These are phyloP conservation scores for Globisporangium barbulae DNA, from an alignment of 352 stramenopile species.

Conservation along the genomic window DNA sequence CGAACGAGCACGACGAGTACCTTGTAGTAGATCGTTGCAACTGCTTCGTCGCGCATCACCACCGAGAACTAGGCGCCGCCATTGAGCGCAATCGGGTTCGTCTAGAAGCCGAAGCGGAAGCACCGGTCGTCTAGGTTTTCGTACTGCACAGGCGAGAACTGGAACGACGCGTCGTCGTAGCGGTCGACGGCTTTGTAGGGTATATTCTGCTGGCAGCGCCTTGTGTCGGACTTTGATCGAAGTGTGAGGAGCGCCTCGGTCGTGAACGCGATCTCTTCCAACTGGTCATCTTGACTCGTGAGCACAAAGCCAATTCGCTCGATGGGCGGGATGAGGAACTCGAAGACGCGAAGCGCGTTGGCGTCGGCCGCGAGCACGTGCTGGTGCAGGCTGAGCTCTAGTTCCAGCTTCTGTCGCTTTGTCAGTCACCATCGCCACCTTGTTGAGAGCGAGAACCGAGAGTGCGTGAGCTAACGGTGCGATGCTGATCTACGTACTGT, in stretches of 20 bases:
- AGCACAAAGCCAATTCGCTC: not conserved
- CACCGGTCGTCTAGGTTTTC: not conserved
- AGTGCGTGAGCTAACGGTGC: too few species aligned
- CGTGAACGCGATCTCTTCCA: not conserved
- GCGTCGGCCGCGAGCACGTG: not conserved
- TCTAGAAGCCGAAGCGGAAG: not conserved
- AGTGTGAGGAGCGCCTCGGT: not conserved
- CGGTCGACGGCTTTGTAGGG: not conserved
- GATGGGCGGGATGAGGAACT: not conserved
- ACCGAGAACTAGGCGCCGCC: too few species aligned
- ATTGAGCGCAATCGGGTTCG: too few species aligned
- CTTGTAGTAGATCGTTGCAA: not conserved
- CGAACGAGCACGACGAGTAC: constrained; percentile 32
- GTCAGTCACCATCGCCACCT: not conserved
- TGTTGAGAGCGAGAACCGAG: not conserved
- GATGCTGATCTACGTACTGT: not conserved
- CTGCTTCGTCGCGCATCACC: not conserved
- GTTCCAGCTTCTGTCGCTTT: not conserved
- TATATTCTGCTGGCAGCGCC: not conserved
- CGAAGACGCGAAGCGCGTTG: not conserved
- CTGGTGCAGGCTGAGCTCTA: not conserved
- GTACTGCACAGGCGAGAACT: not conserved
- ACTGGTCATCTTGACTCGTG: not conserved
- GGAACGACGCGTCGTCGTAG: not conserved
- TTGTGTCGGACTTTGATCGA: too few species aligned